Evolutionary conservation across 2,329 filamentous ascomycete species (phyloP).

Genomic region (Diplodia seriata): DNA sequence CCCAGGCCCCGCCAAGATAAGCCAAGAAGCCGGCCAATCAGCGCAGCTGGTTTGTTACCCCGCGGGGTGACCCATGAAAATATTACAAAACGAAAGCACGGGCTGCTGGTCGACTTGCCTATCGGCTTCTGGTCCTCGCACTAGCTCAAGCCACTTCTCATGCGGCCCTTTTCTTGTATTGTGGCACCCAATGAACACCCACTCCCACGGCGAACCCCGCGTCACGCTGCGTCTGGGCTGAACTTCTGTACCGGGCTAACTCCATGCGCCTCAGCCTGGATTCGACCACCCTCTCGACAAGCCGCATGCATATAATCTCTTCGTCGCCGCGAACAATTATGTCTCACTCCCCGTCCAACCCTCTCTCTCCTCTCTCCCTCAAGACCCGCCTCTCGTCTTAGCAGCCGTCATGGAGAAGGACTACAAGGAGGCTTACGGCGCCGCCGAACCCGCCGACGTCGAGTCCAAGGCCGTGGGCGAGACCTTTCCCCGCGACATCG

Average conservation of each 20-base stretch:
- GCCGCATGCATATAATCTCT: neutral
- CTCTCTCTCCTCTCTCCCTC: neutral
- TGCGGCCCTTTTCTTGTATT: neutral
- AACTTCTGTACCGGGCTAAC: neutral
- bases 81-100: conserved; percentile 15
- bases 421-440: conserved; percentile 4
- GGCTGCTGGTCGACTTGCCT: neutral
- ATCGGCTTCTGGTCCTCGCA: conserved; percentile 2
- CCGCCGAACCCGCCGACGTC: conserved; percentile 2
- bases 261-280: neutral
- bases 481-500: conserved; percentile 10
- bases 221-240: neutral
- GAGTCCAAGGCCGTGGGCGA: conserved; percentile 3
- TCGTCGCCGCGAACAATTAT: neutral
- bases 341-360: neutral
- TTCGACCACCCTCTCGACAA: neutral
- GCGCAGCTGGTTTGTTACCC: neutral
- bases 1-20: neutral
- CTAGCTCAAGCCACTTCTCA: neutral
- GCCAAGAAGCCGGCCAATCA: neutral
- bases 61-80: conserved; percentile 15
- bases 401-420: conserved; percentile 3
- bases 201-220: neutral
- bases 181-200: conserved; percentile 1
- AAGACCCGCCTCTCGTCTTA: neutral